Conservation (phyloP, 805 yeast genomes). For the Yarrowia yakushimensis region DNA sequence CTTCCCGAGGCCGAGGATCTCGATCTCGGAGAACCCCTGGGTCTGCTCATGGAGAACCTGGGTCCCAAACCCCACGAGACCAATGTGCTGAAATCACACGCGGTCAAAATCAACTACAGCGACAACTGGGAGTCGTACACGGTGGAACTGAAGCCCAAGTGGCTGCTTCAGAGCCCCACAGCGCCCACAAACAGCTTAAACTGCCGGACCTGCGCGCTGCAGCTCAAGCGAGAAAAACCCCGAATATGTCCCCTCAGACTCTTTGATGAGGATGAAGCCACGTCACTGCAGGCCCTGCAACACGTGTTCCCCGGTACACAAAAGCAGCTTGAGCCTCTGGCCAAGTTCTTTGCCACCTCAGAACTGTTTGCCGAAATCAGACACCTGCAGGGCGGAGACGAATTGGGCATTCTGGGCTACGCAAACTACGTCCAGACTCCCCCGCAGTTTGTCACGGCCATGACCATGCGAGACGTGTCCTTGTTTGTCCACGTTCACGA, state of each 20-base stretch:
- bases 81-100: background rate
- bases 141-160: slow-evolving; percentile 59
- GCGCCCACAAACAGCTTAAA: slow-evolving; percentile 40
- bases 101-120: slow-evolving; percentile 9
- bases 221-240: slow-evolving; percentile 38
- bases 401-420: slow-evolving; percentile 13
- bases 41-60: slow-evolving; percentile 21
- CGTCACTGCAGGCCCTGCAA: background rate
- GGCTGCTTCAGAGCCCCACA: slow-evolving; percentile 49
- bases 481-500: background rate
- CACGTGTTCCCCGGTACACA: background rate
- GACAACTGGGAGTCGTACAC: slow-evolving; percentile 9
- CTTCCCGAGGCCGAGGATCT: slow-evolving; percentile 2
- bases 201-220: slow-evolving; percentile 59
- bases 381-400: slow-evolving; percentile 6
- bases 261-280: background rate
- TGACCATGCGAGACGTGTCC: slow-evolving; percentile 22
- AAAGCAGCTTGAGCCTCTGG: background rate
- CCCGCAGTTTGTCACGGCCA: background rate
- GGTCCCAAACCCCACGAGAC: background rate
- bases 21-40: slow-evolving; percentile 1
- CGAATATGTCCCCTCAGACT: slow-evolving; percentile 32
- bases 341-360: background rate
- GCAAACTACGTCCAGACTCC: slow-evolving; percentile 1
- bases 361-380: background rate